A percentile compares a stretch with the other conserved stretches of the same genome.
Conservation (phyloP, 2,329 filamentous ascomycete species). For the Bipolaris sorokiniana region DNA sequence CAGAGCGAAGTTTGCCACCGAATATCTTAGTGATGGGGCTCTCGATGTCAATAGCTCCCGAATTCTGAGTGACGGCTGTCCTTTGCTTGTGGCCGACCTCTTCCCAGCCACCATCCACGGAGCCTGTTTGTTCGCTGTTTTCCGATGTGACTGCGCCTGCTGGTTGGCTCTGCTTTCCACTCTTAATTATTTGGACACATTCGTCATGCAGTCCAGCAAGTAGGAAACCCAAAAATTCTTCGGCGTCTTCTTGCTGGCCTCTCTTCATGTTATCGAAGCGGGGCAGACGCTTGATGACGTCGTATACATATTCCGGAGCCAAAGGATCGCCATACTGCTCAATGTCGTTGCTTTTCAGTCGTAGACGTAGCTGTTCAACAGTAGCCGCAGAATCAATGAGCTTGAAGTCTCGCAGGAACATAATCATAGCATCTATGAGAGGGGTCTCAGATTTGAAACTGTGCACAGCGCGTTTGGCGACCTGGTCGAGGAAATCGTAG, state of each 20-base stretch:
- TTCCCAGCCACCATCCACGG: conserved; percentile 76
- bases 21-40: conserved; percentile 95
- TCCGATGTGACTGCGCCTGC: conserved; percentile 50
- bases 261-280: conserved; percentile 94
- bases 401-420: conserved; percentile 93
- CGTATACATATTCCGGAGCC: conserved; percentile 92
- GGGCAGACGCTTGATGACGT: conserved; percentile 83
- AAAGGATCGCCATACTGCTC: conserved; percentile 92
- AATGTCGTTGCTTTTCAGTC: conserved; percentile 80
- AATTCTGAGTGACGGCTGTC: conserved; percentile 82
- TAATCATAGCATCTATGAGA: conserved; percentile 92
- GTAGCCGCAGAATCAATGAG: conserved; percentile 80
- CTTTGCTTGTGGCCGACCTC: conserved; percentile 95
- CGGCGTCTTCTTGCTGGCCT: conserved; percentile 96
- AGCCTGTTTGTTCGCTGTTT: conserved; percentile 52
- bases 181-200: conserved; percentile 77
- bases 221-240: conserved; percentile 94
- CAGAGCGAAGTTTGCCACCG: conserved; percentile 86
- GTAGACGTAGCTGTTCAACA: conserved; percentile 73
- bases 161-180: conserved; percentile 46
- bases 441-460: conserved; percentile 96
- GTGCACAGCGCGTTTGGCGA: conserved; percentile 81
- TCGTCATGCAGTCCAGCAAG: conserved; percentile 93
- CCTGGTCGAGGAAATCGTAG: conserved; percentile 88
- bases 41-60: conserved; percentile 72